Conservation (phyloP, 139 green algal species). For the Chlorella sp. region DNA sequence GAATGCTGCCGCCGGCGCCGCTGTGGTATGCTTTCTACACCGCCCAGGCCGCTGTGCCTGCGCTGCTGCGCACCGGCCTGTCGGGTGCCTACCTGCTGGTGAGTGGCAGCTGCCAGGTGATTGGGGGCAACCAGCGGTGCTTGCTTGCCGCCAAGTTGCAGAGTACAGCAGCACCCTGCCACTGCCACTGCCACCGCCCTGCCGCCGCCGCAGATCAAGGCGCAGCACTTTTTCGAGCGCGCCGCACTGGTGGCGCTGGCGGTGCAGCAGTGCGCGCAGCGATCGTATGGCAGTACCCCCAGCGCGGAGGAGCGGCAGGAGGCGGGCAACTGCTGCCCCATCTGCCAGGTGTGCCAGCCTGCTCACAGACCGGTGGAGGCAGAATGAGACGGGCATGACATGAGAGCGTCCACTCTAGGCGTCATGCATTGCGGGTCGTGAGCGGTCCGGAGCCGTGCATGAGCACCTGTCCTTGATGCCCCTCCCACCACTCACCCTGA, state of each 20-base stretch:
- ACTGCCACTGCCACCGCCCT: too few relatives aligned
- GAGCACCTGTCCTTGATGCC: too few relatives aligned
- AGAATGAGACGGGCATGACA: too few relatives aligned
- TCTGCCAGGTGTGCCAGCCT: constrained; percentile 76
- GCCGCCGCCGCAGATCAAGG: background rate
- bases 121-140: too few relatives aligned
- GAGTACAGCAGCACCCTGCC: too few relatives aligned
- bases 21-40: constrained; percentile 58
- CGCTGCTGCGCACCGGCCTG: constrained; percentile 6
- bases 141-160: too few relatives aligned
- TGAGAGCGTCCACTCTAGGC: too few relatives aligned
- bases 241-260: constrained; percentile 42
- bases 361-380: background rate
- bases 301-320: constrained; percentile 55
- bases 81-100: constrained; percentile 8
- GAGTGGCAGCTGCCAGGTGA: too few relatives aligned
- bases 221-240: constrained; percentile 41
- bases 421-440: too few relatives aligned
- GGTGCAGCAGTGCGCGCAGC: constrained; percentile 35
- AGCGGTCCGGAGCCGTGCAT: too few relatives aligned
- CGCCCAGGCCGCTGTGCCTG: background rate
- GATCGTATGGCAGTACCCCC: constrained; percentile 57
- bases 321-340: constrained; percentile 71
- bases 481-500: too few relatives aligned
- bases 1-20: constrained; percentile 60